Base-by-base conservation (phyloP, 2,329 filamentous ascomycete species). In the Zasmidium citrigriseum region DNA sequence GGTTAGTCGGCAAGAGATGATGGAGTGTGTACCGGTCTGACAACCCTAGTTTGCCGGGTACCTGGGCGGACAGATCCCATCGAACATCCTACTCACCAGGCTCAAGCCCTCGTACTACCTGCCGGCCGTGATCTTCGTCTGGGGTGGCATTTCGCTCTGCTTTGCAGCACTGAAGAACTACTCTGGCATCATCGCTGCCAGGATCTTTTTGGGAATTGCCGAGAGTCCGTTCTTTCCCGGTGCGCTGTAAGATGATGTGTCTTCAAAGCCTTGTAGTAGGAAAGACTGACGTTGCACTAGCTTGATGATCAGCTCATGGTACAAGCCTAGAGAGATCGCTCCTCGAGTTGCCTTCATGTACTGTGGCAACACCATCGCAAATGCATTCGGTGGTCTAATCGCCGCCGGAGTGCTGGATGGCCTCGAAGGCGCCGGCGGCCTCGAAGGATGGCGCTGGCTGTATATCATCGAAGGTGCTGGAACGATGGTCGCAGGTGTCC, bases 101-200 rank as follows among this genome's bases (percentile, higher is more conserved):
- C 12, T 3, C 2, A 14, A 25, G 25, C 48, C 48, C 18, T 38
- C 48, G 4, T 48, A 46, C n/a, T 55, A 55, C 27, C 45, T 56
- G 16, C 45, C 68, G 10, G 22, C 62, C 10, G 67, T 70, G 2
- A 63, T 68, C 34, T 64, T 74, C 55, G 59, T 75, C 41, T 64
- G 53, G 53, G 57, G 57, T 4, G 52, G 46, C 20, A 59, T 55
- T 23, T 55, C 47, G 10, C 24, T 50, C 16, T 50, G 52, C 12
- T 52, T 52, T 3, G 53, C 52, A 18, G 57, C 57, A 10, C 51
- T 59, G 2, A 34, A 55, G 20, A 52, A 21, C n/a, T 52, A 47
- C n/a, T 23, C 34, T 1, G 52, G 53, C 11, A 38, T 56, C 1
- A 25, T 60, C 1, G 44, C 24, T 14, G 49, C 54, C 0, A 20